Base-by-base conservation (phyloP, 108 stramenopile species). In the Epipyxis sp. region DNA sequence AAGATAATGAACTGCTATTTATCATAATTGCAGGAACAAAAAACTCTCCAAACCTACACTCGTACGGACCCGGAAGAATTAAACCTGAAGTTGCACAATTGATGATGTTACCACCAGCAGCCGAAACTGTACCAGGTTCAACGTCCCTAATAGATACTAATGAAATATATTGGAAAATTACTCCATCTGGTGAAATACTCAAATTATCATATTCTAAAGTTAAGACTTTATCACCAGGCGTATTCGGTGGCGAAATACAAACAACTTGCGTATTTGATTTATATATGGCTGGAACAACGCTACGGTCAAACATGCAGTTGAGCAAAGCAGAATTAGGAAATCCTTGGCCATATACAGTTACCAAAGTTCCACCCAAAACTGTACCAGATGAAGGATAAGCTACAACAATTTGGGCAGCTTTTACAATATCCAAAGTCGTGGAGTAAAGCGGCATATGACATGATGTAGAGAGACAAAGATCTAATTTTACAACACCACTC, bases 301-400 rank as follows among this genome's bases (percentile, higher is more conserved):
- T 32, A 25, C n/a, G 39, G 44, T 42, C 69, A 39, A 45, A 71
- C n/a, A 71, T 37, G 44, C 76, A 59, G 13, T 13, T n/a, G 29
- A 41, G 3, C 6, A 37, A 25, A 40, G 57, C 76, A 77, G 58
- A 54, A 32, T 16, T 3, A 3, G 68, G 32, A 35, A 84, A 82
- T 29, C 79, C 81, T 54, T 81, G 59, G 43, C 83, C 83, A 6
- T 54, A 34, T 2, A 84, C 40, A 1, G 80, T 20, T 43, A 82
- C 67, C n/a, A 16, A 76, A 40, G 81, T 59, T 16, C 83, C 81
- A n/a, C 83, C 83, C 40, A 68, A 0, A 6, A 77, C 37, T 76
- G 76, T 6, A 29, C 61, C 42, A 32, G 65, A 65, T 61, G 81
- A 34, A 41, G 61, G 61, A 25, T 35, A 10, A 29, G 25, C 34